Conservation (phyloP, 345 rosid genomes). For the Orychophragmus violaceus region DNA sequence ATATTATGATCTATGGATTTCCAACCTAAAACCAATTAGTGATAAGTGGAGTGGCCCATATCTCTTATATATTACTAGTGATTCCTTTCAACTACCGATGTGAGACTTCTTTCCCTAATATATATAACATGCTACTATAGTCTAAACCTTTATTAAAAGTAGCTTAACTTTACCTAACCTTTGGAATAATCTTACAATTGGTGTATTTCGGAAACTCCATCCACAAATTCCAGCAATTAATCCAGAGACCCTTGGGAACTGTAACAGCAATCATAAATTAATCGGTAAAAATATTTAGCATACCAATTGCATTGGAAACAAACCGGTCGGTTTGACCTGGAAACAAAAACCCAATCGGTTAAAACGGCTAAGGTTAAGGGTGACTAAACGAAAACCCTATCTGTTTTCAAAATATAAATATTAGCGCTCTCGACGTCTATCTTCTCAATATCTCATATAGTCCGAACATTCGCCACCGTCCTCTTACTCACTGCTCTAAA, state of each 20-base stretch:
- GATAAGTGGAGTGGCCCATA: too few relatives aligned
- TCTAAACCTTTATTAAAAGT: neutral
- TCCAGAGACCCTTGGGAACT: too few relatives aligned
- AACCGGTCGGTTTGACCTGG: neutral
- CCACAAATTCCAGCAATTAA: neutral
- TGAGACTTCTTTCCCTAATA: too few relatives aligned
- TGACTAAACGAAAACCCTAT: neutral
- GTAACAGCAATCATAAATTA: too few relatives aligned
- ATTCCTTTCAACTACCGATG: too few relatives aligned
- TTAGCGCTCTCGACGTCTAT: neutral
- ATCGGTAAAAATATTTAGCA: too few relatives aligned
- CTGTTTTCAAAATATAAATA: neutral
- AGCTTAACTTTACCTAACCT: neutral
- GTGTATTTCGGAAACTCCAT: neutral
- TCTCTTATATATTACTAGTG: too few relatives aligned
- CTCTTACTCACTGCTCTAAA: neutral
- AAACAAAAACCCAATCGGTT: neutral
- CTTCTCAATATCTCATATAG: neutral
- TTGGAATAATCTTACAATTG: neutral
- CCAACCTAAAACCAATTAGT: too few relatives aligned
- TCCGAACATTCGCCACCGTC: neutral
- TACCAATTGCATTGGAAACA: neutral
- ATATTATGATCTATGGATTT: too few relatives aligned
- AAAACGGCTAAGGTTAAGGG: neutral
- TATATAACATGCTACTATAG: neutral